Evolutionary conservation across 1,284 basidiomycete genomes (phyloP), one percentile per base, ranked within the genome.

Genomic region (Hortiboletus rubellus): DNA sequence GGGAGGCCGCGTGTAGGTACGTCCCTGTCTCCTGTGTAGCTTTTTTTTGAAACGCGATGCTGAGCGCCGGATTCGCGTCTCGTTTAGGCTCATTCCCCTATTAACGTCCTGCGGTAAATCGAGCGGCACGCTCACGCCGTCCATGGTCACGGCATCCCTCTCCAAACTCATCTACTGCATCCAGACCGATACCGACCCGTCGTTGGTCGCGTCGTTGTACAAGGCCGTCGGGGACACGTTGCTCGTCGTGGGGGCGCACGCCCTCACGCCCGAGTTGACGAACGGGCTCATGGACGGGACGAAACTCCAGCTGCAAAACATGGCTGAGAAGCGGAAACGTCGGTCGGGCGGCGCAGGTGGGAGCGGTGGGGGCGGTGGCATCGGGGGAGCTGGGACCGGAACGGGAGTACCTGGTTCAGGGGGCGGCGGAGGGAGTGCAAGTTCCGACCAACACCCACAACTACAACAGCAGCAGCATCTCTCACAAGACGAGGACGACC

Each of bases 121-220:
- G n/a, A 85, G 82, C 62, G 75, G 50, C 10, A 86, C 84, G 1
- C 77, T 91, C 10, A 87, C 86, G 15, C 77, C 80, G n/a, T 79
- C 84, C 52, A 89, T 91, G 79, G 83, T 91, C 46, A 73, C 82
- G 27, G 84, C 87, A 1, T 82, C 87, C 0, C 86, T 93, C 70
- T 76, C 80, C 30, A 84, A 88, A 57, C 72, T 93, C 33, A 81
- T 91, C 59, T 81, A 77, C 54, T 84, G 84, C 63, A 85, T 91
- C 63, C 79, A 76, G 37, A 78, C 76, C 27, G 91, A 93, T 69
- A 77, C 79, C 44, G 90, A 93, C 66, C 70, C 86, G 0, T 87
- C 87, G 3, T 91, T 90, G 75, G 80, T 92, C 27, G 82, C 85
- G 0, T 89, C 89, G 1, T 76, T 93, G 17, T 92, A 87, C 78